Base-by-base conservation (phyloP, 495 filamentous ascomycete genomes). In the Lasiosphaeria hispida region DNA sequence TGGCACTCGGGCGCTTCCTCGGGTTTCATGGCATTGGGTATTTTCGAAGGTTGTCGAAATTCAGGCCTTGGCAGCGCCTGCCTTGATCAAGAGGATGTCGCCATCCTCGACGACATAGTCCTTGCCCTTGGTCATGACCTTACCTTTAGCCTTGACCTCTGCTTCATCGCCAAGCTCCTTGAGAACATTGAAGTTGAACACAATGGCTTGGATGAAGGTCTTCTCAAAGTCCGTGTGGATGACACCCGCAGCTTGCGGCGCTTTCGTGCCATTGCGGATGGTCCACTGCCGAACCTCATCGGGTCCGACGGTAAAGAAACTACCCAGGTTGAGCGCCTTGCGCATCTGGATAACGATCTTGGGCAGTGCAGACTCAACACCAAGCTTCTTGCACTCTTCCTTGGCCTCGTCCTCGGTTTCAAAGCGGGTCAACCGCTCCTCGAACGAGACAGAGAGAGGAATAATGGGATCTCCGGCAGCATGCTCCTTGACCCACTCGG, bases 271-370 rank as follows among this genome's bases (percentile, higher is more conserved):
- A 70, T 92, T 92, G 41, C 95, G 84, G 69, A 99, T 93, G 35
- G 92, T 97, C 95, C 95, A 99, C 74, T 99, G 95, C 59, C 95
- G 84, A 53, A 99, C 95, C 78, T 99, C 95, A 69, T 99, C 95
- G 37, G 91, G 76, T 62, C 95, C 95, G 18, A 90, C 94, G 33
- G 95, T 99, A 86, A 99, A 99, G 82, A 99, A 99, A 65, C 87
- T 90, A 61, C 85, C 85, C 45, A 99, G 79, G 73, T 93, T 88
- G 65, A 99, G 77, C n/a, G 83, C 84, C 69, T 89, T 86, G 62
- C 95, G 87, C 95, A 99, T 99, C 57, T 87, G 88, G n/a, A 86
- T 82, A 62, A 99, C 87, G 66, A 96, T 82, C 81, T 96, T 97
- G 59, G 93, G 93, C 49, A 99, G 77, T 13, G 88, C 89, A 4